Percentiles rank a stretch among this genome's conserved stretches.
These are phyloP conservation scores for Arabidopsis thaliana DNA, from an alignment of 345 rosid genomes.

Conservation along the genomic window TAIR10.1 NC_003071.7:11280501-11281000, in stretches of 20 bases:
- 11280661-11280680: constrained; percentile 40
- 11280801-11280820: constrained; percentile 24
- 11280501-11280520: constrained; percentile 74
- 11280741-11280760: not conserved
- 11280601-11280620: constrained; percentile 33
- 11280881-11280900: not conserved
- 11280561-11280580: constrained; percentile 22
- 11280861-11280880: constrained; percentile 8
- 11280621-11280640: constrained; percentile 38
- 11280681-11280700: constrained; percentile 28
- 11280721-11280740: constrained; percentile 3
- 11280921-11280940: not conserved
- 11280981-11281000: constrained; percentile 22
- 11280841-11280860: not conserved
- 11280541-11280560: constrained; percentile 35
- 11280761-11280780: not conserved
- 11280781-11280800: constrained; percentile 4
- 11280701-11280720: constrained; percentile 13
- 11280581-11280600: constrained; percentile 14
- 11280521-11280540: constrained; percentile 62
- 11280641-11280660: constrained; percentile 44
- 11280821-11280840: constrained; percentile 11
- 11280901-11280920: not conserved
- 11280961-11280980: constrained; percentile 12
- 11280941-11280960: constrained; percentile 3